Percentiles rank a stretch among this genome's conserved stretches.
Conservation (phyloP, 176 grass and related monocot species). For the Triticum timopheevii region DNA sequence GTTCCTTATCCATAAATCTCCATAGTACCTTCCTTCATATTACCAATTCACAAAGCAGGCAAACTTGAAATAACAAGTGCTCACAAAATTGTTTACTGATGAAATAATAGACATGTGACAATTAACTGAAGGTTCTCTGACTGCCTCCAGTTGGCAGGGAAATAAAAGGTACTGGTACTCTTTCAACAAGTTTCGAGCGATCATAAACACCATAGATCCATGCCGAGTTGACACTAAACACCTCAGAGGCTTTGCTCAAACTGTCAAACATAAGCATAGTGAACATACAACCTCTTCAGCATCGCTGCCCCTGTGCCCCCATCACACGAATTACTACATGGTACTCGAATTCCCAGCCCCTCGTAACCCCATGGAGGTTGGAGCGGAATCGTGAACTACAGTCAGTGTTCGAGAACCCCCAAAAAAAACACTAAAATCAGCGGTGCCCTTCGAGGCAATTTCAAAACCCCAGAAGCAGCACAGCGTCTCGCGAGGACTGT, state of each 20-base stretch:
- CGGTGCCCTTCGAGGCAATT: not conserved
- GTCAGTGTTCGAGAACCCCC: not conserved
- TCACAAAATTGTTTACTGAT: slow-evolving; percentile 3
- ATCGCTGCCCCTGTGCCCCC: not conserved
- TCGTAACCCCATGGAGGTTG: not conserved
- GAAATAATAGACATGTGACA: not conserved
- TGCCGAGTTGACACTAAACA: not conserved
- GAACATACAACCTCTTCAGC: not conserved
- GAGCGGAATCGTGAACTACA: not conserved
- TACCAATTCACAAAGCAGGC: slow-evolving; percentile 13
- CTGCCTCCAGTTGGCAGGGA: not conserved
- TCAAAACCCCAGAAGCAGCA: not conserved
- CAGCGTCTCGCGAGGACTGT: not conserved
- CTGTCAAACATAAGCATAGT: slow-evolving; percentile 2
- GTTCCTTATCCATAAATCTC: not conserved
- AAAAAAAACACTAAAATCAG: not conserved
- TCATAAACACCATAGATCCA: not conserved
- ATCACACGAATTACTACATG: not conserved
- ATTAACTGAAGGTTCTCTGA: not conserved
- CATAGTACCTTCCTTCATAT: not conserved
- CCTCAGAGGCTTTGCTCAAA: not conserved
- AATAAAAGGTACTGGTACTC: not conserved
- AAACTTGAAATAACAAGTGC: slow-evolving; percentile 16
- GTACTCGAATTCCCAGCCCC: not conserved
- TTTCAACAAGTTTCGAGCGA: not conserved